Conservation (phyloP, 2,329 filamentous ascomycete species). For the Aspergillus flavus region DNA sequence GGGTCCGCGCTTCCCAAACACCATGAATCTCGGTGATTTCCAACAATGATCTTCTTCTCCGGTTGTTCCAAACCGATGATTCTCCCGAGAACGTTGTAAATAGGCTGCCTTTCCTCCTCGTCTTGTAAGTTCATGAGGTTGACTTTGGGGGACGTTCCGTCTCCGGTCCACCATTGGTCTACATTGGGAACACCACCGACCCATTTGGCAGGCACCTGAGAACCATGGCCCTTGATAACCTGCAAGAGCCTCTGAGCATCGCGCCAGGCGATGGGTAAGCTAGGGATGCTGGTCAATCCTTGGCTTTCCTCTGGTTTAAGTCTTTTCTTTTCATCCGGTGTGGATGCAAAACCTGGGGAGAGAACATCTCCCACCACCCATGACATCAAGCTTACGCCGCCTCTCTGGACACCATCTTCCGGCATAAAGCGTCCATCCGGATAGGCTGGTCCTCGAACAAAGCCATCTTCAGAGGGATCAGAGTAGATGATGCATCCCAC, state of each 20-base stretch:
- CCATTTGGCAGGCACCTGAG: constrained; percentile 71
- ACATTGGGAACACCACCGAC: constrained; percentile 74
- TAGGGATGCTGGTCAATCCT: constrained; percentile 81
- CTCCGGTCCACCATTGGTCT: constrained; percentile 81
- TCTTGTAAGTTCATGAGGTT: constrained; percentile 85
- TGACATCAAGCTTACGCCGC: constrained; percentile 76
- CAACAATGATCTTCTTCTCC: constrained; percentile 82
- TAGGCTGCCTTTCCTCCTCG: constrained; percentile 76
- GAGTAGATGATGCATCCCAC: constrained; percentile 89
- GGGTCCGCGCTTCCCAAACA: constrained; percentile 85
- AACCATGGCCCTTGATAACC: constrained; percentile 73
- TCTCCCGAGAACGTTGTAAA: constrained; percentile 88
- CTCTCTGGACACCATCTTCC: constrained; percentile 78
- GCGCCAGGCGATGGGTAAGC: constrained; percentile 84
- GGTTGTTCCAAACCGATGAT: constrained; percentile 83
- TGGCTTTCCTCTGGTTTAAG: constrained; percentile 70
- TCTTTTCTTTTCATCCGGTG: constrained; percentile 56
- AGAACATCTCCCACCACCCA: constrained; percentile 90
- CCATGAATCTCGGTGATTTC: constrained; percentile 93
- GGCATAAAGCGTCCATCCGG: constrained; percentile 82
- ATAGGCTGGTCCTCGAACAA: constrained; percentile 69
- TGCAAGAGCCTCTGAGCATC: constrained; percentile 81
- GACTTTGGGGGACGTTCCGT: constrained; percentile 72
- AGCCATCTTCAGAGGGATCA: constrained; percentile 84
- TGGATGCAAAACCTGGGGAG: constrained; percentile 77